Evolutionary conservation across 331 rosid genomes (phyloP), one percentile per base, ranked within the genome.

Genomic region (Prunus yedoensis): DNA sequence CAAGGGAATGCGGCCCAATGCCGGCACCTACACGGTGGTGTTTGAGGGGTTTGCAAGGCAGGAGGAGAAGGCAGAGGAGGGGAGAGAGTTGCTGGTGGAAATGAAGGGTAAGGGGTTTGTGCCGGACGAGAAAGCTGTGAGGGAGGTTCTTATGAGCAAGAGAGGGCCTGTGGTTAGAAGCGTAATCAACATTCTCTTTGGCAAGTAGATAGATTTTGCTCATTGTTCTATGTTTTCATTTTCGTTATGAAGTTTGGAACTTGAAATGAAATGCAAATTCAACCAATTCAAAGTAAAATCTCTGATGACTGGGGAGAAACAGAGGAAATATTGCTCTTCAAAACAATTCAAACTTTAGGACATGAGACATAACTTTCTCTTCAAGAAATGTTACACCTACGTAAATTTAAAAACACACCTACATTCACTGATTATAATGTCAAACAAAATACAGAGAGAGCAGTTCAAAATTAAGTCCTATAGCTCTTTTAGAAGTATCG

Each of bases 1-100:
- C 0, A 89, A 84, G 66, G 96, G 91, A 28, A 85, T 86, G 89
- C 71, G 45, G 35, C 96, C 97, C 11, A 91, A 88, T 82, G 96
- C 90, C 0, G 47, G 77, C 32, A 85, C 87, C 0, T 93, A 87
- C 13, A 74, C 81, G 2, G 86, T 79, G 0, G 88, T 89, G 58
- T 87, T 93, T 20, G 94, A 89, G 85, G 94, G 82, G 1, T 76
- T 93, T 83, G 87, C 71, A 0, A 82, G 47, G 15, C 21, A 32
- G 76, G 91, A 78, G 30, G 78, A 74, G 50, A 87, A 72, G 73
- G 63, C 64, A 52, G 94, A 73, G 14, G 96, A 87, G 73, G 98
- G 89, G 7, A 77, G 43, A 49, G 71, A 74, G 78, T 78, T 93
- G 25, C 49, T 89, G 73, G 79, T 67, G 67, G 73, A 82, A 52